Percentiles rank a stretch among this genome's conserved stretches.
Conservation (phyloP, 1,284 basidiomycete species). For the Ceratobasidium sp. region DNA sequence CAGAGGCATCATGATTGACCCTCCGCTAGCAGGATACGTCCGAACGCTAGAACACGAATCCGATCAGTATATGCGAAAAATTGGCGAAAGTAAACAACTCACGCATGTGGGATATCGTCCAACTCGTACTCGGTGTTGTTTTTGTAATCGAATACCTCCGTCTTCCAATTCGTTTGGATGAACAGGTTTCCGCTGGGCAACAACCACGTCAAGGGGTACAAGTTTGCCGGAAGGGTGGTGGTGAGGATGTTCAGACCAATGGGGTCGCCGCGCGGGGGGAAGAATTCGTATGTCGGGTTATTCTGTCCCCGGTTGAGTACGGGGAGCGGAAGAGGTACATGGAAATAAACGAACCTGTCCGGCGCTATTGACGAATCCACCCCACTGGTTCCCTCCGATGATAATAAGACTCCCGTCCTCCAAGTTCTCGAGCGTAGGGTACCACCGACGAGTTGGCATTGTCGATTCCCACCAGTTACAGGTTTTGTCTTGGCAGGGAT, state of each 20-base stretch:
- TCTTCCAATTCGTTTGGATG: slow-evolving; percentile 77
- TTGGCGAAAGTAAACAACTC: slow-evolving; percentile 49
- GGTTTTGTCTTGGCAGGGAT: slow-evolving; percentile 45
- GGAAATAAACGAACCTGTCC: slow-evolving; percentile 77
- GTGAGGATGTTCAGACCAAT: slow-evolving; percentile 83
- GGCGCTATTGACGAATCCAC: slow-evolving; percentile 84
- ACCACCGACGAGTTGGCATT: slow-evolving; percentile 48
- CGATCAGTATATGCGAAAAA: slow-evolving; percentile 67
- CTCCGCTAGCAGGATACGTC: slow-evolving; percentile 93
- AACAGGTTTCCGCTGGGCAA: slow-evolving; percentile 86
- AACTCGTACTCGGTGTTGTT: slow-evolving; percentile 57
- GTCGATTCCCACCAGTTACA: slow-evolving; percentile 45
- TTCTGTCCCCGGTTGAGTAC: slow-evolving; percentile 65
- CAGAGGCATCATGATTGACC: slow-evolving; percentile 88
- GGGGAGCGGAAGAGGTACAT: no score
- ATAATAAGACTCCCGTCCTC: slow-evolving; percentile 64
- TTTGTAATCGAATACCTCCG: slow-evolving; percentile 71
- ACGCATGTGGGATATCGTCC: slow-evolving; percentile 45
- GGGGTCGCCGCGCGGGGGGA: slow-evolving; percentile 70
- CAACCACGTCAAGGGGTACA: slow-evolving; percentile 87
- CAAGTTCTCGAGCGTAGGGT: slow-evolving; percentile 48
- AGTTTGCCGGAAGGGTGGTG: slow-evolving; percentile 86
- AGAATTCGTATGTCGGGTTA: slow-evolving; percentile 87
- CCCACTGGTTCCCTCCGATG: slow-evolving; percentile 72
- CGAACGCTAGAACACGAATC: slow-evolving; percentile 59